Base-by-base conservation (phyloP, 805 yeast species). In the Lipomyces anomalus region DNA sequence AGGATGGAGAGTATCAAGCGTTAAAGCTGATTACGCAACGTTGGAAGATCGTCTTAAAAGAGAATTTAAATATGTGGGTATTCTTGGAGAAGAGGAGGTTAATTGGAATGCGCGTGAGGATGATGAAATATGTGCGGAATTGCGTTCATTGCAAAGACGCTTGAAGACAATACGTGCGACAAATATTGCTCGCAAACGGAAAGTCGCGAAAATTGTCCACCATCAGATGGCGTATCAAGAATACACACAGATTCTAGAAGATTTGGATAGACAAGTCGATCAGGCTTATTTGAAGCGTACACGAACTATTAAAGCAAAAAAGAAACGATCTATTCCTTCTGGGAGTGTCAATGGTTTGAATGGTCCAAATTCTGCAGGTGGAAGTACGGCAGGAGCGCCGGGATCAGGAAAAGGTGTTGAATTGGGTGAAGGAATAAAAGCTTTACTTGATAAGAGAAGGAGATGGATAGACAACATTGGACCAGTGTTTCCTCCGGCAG, bases 221-320 rank as follows among this genome's bases (percentile, higher is more conserved):
- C 92, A 84, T 53, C 95, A 85, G 57, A 72, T 92, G 57, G 95
- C 97, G 22, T 92, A 89, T 79, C 96, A 90, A 62, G 98, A 92
- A 63, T 92, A 86, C 63, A 72, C 81, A 47, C 83, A 90, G 9
- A 89, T 92, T 43, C 66, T 88, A 48, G 97, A 92, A 46, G 97
- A 92, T 61, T 71, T 92, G 55, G 97, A 92, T 63, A 92, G 90
- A 63, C 99, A 92, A 66, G 89, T 92, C 30, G 98, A 92, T 62
- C 97, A 86, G 63, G 89, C 95, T 18, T 92, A 89, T 61, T 68
- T 84, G 52, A 84, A 88, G 63, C 72, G 97, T 48, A 74, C 84
- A 45, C 79, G 88, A 57, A 86, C 80, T 5, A 80, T 87, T 46
- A 83, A 75, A 58, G 78, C 76, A 61, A 71, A 76, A 55, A 79